A percentile compares a stretch with the other conserved stretches of the same genome.
phyloP scores from a whole-genome alignment of 2,329 filamentous ascomycete genomes.

The Chrysoporthe austroafricana region DNA sequence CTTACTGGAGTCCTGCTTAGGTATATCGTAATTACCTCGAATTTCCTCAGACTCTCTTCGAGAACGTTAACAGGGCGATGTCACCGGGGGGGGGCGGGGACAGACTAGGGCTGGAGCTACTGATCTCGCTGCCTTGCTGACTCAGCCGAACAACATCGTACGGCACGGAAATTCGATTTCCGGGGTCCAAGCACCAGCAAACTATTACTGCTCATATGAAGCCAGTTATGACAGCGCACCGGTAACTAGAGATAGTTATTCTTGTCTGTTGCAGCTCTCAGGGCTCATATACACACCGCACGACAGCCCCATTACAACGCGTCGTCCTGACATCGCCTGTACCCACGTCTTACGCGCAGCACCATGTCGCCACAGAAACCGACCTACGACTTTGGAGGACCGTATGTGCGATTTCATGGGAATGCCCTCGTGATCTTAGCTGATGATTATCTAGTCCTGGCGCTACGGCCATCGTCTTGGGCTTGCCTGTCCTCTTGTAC shows the following conservation, averaged over 20 bases:
- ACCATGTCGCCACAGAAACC: conserved; percentile 17
- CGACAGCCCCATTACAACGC: neutral
- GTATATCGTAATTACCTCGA: conserved; percentile 48
- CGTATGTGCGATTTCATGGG: conserved; percentile 20
- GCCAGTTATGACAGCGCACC: neutral
- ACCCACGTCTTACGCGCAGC: neutral
- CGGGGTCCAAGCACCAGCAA: neutral
- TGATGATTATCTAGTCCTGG: conserved; percentile 20
- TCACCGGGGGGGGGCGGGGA: too few species aligned
- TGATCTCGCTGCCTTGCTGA: neutral
- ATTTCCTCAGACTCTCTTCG: conserved; percentile 41
- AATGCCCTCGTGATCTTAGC: neutral
- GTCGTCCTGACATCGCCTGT: neutral
- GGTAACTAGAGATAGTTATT: neutral
- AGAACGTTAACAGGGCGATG: conserved; percentile 11
- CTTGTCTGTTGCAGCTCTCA: neutral
- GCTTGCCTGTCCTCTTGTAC: conserved; percentile 29
- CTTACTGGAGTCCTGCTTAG: conserved; percentile 55
- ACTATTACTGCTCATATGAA: neutral
- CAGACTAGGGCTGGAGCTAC: neutral
- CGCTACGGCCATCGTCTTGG: conserved; percentile 29
- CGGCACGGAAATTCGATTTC: conserved; percentile 7
- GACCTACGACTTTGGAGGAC: conserved; percentile 30
- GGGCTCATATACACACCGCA: neutral
- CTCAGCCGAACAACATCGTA: conserved; percentile 9